Evolutionary conservation across 2,329 filamentous ascomycete genomes (phyloP).

Genomic region (Pyrenochaeta sp.): DNA sequence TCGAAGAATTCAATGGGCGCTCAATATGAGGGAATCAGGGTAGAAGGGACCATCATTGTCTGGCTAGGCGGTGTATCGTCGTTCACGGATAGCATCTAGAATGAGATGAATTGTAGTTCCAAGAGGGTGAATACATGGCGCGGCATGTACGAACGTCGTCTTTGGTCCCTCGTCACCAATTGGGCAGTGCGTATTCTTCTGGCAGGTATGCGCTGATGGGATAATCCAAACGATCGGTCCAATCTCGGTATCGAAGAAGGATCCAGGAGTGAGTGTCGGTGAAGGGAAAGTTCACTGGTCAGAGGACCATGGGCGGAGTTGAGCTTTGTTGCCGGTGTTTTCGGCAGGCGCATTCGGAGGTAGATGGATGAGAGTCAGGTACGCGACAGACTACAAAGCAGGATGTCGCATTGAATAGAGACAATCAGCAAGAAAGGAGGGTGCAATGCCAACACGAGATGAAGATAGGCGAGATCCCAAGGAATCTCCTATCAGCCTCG

Average conservation of each 20-base stretch:
- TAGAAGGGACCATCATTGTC: too few species aligned
- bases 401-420: background rate
- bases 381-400: background rate
- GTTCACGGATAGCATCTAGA: too few species aligned
- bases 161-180: too few species aligned
- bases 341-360: background rate
- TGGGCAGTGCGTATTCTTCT: too few species aligned
- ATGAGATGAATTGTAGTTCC: too few species aligned
- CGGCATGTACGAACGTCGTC: too few species aligned
- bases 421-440: background rate
- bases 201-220: background rate
- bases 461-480: background rate
- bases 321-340: background rate
- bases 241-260: background rate
- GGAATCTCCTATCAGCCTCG: background rate
- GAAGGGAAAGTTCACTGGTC: too few species aligned
- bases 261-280: background rate
- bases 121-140: too few species aligned
- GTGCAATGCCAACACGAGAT: background rate
- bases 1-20: too few species aligned
- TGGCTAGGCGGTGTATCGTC: too few species aligned
- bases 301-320: background rate
- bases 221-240: too few species aligned
- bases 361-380: background rate
- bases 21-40: too few species aligned